Base-by-base conservation (phyloP, 2,329 filamentous ascomycete species). In the Arthrobotrys iridis region DNA sequence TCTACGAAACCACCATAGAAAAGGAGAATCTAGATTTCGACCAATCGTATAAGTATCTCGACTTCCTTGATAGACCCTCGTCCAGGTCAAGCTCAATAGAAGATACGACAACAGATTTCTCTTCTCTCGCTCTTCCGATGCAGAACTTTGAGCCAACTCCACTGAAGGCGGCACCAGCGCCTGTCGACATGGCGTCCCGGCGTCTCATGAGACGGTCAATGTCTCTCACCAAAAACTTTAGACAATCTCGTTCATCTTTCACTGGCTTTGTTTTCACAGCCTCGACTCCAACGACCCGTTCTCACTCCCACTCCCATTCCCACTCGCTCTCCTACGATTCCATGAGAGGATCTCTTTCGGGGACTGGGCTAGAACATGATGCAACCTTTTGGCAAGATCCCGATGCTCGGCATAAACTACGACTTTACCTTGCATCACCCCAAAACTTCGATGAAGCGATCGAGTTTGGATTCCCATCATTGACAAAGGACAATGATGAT, bases 371-470 rank as follows among this genome's bases (percentile, higher is more conserved):
- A 70, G 92, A 96, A 79, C 86, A 90, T 3, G 85, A 87, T 33
- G 91, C 92, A 2, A 88, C 91, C 37, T 91, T 97, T 82, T 97
- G 97, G 80, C 92, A 93, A 81, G 93, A 97, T 79, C 93, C 93
- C 0, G 92, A 96, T 81, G 92, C 93, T 40, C 88, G 94, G 33
- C 86, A 92, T 79, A 97, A 96, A 82, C 85, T 98, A 18, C 89
- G 93, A 10, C 89, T 92, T 4, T 97, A 93, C 79, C 87, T 97
- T 18, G 91, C 92, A 5, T 96, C 93, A 0, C 91, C 93, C 0
- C 92, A 96, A 78, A 96, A 81, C 22, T 98, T 98, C 79, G 94
- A 98, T 81, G 94, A 98, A 82, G 93, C 92, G 0, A 88, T 98
- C 60, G 92, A 96, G 81, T 97, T 96, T 82, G 94, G 94, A 0